Conservation (phyloP, 257 asterid genomes). For the Knoxia roxburghii region DNA sequence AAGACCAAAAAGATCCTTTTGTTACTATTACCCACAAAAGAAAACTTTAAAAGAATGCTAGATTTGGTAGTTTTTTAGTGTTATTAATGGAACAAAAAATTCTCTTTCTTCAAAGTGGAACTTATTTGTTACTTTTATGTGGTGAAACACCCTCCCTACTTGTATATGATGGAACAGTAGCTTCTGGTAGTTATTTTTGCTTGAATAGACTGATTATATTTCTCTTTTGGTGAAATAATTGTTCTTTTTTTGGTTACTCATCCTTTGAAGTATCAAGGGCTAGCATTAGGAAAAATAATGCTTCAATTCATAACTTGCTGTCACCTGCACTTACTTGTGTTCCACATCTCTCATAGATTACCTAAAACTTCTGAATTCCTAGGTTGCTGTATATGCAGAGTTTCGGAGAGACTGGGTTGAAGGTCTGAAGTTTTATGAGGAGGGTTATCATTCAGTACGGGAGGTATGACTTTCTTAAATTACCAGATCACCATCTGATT, state of each 20-base stretch:
- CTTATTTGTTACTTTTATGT: not conserved
- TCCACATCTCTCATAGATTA: conserved; percentile 24
- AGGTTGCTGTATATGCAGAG: conserved; percentile 99
- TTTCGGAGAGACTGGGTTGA: conserved; percentile 96
- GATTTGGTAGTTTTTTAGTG: not conserved
- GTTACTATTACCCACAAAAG: not conserved
- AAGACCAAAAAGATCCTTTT: not conserved
- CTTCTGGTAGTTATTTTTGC: not conserved
- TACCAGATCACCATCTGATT: conserved; percentile 17
- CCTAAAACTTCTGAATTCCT: conserved; percentile 50
- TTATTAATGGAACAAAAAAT: not conserved
- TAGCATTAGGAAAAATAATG: not conserved
- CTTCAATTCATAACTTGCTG: not conserved
- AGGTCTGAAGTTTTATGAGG: conserved; percentile 83
- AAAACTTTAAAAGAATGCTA: not conserved
- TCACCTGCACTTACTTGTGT: conserved; percentile 14
- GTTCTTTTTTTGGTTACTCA: not conserved
- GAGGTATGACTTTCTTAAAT: conserved; percentile 49
- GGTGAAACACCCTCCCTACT: not conserved
- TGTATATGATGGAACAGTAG: not conserved
- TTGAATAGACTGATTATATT: not conserved
- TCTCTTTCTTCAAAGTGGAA: not conserved
- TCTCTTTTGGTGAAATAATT: not conserved
- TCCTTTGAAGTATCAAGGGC: not conserved
- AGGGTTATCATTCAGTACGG: conserved; percentile 75